Base-by-base conservation (phyloP, 169 alveolate species). In the Miamiensis avidus region DNA sequence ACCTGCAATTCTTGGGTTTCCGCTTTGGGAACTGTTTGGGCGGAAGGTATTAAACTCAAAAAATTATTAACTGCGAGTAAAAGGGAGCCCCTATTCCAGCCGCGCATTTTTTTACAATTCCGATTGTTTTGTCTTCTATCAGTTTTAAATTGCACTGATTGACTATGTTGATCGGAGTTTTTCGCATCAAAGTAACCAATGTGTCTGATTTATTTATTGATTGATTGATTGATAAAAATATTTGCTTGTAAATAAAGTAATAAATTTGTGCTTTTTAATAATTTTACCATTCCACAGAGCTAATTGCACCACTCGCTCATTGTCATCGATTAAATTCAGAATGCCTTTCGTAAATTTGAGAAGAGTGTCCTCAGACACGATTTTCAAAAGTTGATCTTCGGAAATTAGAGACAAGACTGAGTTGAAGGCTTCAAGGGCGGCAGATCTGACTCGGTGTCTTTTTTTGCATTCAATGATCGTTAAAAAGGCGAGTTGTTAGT, bases 201-300 rank as follows among this genome's bases (percentile, higher is more conserved):
- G 76, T n/a, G 20, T 20, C 69, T 49, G 20, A 49, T 11, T 49
- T 49, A 49, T 11, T 11, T 11, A 11, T 49, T 49, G 20, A 49
- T 11, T 11, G 20, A 11, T 49, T 11, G 20, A 49, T 11, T 49
- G 4, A 49, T 11, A 49, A 49, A 11, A 11, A 49, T 11, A 11
- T 49, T 11, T 49, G 4, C 20, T 11, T 49, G 20, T 49, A 11
- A 11, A 11, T 11, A 49, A 49, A 20, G 4, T 49, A 11, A 49
- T 49, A 11, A 49, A 49, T 49, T 49, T 11, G 20, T 11, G 20
- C 26, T 49, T 49, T 49, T 49, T 49, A 49, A 11, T 49, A 11
- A 49, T 49, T 28, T 74, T 73, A 73, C 31, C 76, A 34, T 79
- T 79, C 84, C 84, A 79, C n/a, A 79, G 31, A 15, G 84, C 65